These are phyloP conservation scores for Schwanniomyces etchellsii DNA, from an alignment of 1,139 yeast genomes.

Conservation along the genomic window DNA sequence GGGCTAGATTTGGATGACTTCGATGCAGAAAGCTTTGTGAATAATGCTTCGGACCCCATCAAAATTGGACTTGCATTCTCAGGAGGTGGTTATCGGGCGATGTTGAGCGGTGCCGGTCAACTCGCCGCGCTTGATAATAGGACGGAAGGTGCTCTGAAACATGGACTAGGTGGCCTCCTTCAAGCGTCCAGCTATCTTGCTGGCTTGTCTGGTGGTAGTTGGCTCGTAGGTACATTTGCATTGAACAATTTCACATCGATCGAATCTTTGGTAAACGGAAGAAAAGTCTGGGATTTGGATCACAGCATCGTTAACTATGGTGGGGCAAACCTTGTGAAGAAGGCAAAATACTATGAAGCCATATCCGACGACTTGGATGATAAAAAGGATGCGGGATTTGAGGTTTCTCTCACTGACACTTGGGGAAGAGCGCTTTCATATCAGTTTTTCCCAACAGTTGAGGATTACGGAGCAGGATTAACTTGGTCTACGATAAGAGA, in stretches of 20 bases:
- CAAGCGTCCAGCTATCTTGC: conserved; percentile 70
- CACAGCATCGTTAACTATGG: conserved; percentile 62
- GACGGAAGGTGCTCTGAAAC: conserved; percentile 18
- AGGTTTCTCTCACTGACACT: conserved; percentile 75
- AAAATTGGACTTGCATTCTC: conserved; percentile 38
- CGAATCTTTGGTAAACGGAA: conserved; percentile 48
- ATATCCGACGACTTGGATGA: conserved; percentile 49
- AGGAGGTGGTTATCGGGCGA: conserved; percentile 46
- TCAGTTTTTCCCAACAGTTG: conserved; percentile 59
- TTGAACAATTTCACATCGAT: conserved; percentile 78
- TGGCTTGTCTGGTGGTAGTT: conserved; percentile 83
- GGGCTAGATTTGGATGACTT: conserved; percentile 62
- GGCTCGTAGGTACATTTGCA: conserved; percentile 80
- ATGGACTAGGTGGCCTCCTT: conserved; percentile 74
- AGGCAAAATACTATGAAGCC: conserved; percentile 50
- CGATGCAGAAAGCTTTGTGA: conserved; percentile 48
- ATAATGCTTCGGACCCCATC: conserved; percentile 26
- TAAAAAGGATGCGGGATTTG: conserved; percentile 73
- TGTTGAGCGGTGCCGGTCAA: conserved; percentile 43
- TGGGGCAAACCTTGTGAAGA: conserved; percentile 58
- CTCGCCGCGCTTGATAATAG: conserved; percentile 33
- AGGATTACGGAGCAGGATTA: conserved; percentile 56
- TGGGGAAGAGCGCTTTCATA: conserved; percentile 88
- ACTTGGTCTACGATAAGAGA: conserved; percentile 61
- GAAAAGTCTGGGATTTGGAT: conserved; percentile 64